phyloP scores from a whole-genome alignment of 345 rosid genomes.

The Alliaria petiolata region DNA sequence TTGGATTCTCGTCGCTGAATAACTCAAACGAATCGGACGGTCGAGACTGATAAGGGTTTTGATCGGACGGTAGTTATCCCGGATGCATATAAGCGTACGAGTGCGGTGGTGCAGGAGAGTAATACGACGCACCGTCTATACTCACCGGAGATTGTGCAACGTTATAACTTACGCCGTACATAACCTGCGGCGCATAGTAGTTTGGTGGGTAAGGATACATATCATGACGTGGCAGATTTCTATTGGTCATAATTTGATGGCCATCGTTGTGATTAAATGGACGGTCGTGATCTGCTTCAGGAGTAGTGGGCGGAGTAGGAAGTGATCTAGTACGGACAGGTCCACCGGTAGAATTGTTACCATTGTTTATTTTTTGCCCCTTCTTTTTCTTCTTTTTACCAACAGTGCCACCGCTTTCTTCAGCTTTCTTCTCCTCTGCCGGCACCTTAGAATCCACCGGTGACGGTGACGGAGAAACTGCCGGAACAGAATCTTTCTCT shows the following conservation, averaged over 20 bases:
- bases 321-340: slow-evolving; percentile 17
- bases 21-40: slow-evolving; percentile 64
- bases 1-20: slow-evolving; percentile 85
- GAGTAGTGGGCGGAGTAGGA: slow-evolving; percentile 21
- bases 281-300: slow-evolving; percentile 22
- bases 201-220: slow-evolving; percentile 33
- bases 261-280: background rate
- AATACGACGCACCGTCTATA: slow-evolving; percentile 34
- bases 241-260: slow-evolving; percentile 22
- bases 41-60: slow-evolving; percentile 32
- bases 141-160: slow-evolving; percentile 40
- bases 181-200: slow-evolving; percentile 39
- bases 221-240: slow-evolving; percentile 40
- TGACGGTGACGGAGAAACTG: slow-evolving; percentile 28
- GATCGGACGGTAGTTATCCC: slow-evolving; percentile 34
- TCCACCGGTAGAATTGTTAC: background rate
- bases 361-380: slow-evolving; percentile 36
- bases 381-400: slow-evolving; percentile 70
- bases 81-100: slow-evolving; percentile 41
- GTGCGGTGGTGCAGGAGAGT: slow-evolving; percentile 33
- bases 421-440: slow-evolving; percentile 30
- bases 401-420: slow-evolving; percentile 24
- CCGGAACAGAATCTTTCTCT: slow-evolving; percentile 15
- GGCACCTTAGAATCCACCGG: slow-evolving; percentile 27
- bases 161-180: slow-evolving; percentile 50